phyloP scores from a whole-genome alignment of 352 stramenopile genomes.

The Phytopythium aichiense region DNA sequence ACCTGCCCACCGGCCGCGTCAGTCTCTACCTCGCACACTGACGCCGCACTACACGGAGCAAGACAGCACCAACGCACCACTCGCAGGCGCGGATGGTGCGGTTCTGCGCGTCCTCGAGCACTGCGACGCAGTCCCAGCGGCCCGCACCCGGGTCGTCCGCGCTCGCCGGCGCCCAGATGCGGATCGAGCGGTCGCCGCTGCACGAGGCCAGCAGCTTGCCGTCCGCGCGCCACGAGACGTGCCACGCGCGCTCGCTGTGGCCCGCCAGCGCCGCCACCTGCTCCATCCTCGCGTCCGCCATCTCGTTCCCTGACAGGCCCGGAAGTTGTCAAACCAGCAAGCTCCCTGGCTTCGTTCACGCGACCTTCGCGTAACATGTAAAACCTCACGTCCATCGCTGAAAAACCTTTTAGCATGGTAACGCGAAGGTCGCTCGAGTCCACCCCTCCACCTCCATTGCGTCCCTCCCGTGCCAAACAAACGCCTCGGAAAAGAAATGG shows the following conservation, averaged over 20 bases:
- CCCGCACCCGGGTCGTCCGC: conserved; percentile 8
- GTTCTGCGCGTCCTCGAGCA: conserved; percentile 92
- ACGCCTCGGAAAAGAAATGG: conserved; percentile 5
- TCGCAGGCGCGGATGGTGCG: conserved; percentile 94
- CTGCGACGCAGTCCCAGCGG: conserved; percentile 88
- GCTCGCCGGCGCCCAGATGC: conserved; percentile 61
- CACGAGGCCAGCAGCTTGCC: conserved; percentile 87
- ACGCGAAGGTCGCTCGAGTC: conserved; percentile 3
- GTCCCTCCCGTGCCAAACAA: background rate
- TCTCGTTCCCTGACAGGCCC: background rate
- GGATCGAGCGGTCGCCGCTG: conserved; percentile 87
- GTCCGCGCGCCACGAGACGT: conserved; percentile 87
- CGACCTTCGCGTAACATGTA: conserved; percentile 8
- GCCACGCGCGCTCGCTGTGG: conserved; percentile 89
- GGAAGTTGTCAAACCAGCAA: background rate
- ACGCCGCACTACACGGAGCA: too few relatives aligned
- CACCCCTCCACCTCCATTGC: background rate
- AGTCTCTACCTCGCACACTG: background rate
- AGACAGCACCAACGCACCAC: conserved; percentile 66
- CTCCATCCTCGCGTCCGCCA: conserved; percentile 17
- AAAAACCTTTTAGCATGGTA: background rate
- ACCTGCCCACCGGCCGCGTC: conserved; percentile 28
- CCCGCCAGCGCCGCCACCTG: conserved; percentile 66
- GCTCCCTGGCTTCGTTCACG: background rate
- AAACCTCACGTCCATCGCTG: background rate